A percentile compares a stretch with the other conserved stretches of the same genome.
Evolutionary conservation across 495 filamentous ascomycete species (phyloP).

Genomic region (Aspergillus nidulans): DNA sequence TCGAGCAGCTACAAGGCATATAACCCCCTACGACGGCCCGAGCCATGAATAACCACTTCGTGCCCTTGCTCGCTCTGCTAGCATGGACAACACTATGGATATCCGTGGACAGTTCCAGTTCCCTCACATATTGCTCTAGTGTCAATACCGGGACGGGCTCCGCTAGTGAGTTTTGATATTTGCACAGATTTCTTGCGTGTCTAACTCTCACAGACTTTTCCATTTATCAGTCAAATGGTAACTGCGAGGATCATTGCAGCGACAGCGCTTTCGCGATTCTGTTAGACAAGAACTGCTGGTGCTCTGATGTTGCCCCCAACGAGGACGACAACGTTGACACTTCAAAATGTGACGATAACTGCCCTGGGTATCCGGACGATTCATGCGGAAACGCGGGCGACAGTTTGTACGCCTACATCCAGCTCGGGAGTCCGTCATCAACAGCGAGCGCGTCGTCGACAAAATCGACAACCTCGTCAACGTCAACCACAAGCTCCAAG

Average conservation of each 20-base stretch:
- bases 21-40: neutral
- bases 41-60: conserved; percentile 17
- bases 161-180: conserved; percentile 22
- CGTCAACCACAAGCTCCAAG: conserved; percentile 11
- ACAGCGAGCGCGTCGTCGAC: conserved; percentile 27
- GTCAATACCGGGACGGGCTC: conserved; percentile 38
- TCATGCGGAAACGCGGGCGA: conserved; percentile 54
- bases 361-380: conserved; percentile 65
- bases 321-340: conserved; percentile 29
- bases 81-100: conserved; percentile 11
- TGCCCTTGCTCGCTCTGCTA: conserved; percentile 23
- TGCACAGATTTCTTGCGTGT: neutral
- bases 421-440: conserved; percentile 26
- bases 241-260: conserved; percentile 52
- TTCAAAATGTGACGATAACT: conserved; percentile 50
- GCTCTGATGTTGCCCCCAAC: conserved; percentile 63
- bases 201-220: conserved; percentile 38
- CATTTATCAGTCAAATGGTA: conserved; percentile 63
- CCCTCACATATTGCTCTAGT: conserved; percentile 39
- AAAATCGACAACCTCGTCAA: conserved; percentile 20
- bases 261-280: conserved; percentile 65
- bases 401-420: conserved; percentile 58
- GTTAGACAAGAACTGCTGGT: conserved; percentile 66
- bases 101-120: conserved; percentile 1
- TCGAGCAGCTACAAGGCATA: neutral